These are phyloP conservation scores for Tuber umbilicatum DNA, from an alignment of 495 filamentous ascomycete species.

Conservation along the genomic window DNA sequence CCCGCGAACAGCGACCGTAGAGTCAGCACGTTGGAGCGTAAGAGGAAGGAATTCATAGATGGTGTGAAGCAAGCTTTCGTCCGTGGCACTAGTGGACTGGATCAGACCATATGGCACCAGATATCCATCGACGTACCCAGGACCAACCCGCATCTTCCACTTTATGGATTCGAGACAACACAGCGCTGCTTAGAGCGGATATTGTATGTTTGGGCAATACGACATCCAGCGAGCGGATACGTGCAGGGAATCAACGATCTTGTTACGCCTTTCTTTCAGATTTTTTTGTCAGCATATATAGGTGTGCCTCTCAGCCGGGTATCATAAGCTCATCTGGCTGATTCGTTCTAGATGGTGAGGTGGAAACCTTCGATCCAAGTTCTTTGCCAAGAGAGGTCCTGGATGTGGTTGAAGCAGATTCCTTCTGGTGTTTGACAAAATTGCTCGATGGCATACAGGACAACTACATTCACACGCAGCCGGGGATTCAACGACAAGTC, in stretches of 20 bases:
- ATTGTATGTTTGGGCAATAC: slow-evolving; percentile 93
- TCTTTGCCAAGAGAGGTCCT: slow-evolving; percentile 84
- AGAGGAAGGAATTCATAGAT: slow-evolving; percentile 94
- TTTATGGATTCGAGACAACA: slow-evolving; percentile 93
- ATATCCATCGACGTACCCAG: slow-evolving; percentile 97
- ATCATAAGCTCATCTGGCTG: slow-evolving; percentile 1
- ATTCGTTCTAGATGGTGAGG: slow-evolving; percentile 36
- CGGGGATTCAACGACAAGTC: slow-evolving; percentile 92
- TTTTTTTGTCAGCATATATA: slow-evolving; percentile 90
- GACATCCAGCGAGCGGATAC: slow-evolving; percentile 94
- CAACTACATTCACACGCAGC: slow-evolving; percentile 96
- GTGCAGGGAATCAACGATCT: slow-evolving; percentile 98
- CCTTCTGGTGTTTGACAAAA: slow-evolving; percentile 97
- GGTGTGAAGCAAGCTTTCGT: slow-evolving; percentile 94
- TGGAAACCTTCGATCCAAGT: slow-evolving; percentile 61
- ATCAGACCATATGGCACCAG: slow-evolving; percentile 96
- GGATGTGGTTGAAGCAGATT: slow-evolving; percentile 95
- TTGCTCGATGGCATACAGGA: slow-evolving; percentile 96
- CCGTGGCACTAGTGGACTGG: slow-evolving; percentile 62
- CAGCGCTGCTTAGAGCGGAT: slow-evolving; percentile 90
- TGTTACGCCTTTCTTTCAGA: slow-evolving; percentile 95
- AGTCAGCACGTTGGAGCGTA: slow-evolving; percentile 83
- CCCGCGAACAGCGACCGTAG: slow-evolving; percentile 89
- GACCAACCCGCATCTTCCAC: slow-evolving; percentile 88
- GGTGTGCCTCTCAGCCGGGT: slow-evolving; percentile 21